Evolutionary conservation across 2,329 filamentous ascomycete species (phyloP), one percentile per base, ranked within the genome.

Genomic region (Fusarium sp.): DNA sequence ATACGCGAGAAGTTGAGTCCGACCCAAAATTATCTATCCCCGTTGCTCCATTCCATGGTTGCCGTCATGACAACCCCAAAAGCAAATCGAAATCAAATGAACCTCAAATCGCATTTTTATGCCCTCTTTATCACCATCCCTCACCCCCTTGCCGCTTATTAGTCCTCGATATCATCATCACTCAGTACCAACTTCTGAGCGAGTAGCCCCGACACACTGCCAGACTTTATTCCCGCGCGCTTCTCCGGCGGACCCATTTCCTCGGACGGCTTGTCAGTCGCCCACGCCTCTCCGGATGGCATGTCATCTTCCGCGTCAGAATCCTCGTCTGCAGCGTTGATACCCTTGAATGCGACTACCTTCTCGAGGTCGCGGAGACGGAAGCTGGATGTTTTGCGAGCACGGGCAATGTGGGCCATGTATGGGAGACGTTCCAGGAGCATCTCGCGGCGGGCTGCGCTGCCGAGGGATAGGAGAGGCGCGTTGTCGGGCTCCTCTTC

Each of bases 361-460:
- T 87, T 90, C 57, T 91, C 89, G 10, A 94, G 83, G 21, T 91
- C 88, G 51, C 82, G 84, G 3, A 86, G 79, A n/a, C 81, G 79
- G 62, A 82, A 71, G 24, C 40, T 74, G 73, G 78, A 17, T 74
- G 69, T 77, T 69, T 80, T 81, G 67, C 80, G 75, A 33, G 80
- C 76, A 17, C 84, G 82, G 3, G 81, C 79, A 74, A 98, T 92
- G 51, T 88, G 85, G 2, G 90, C 85, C 84, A 96, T 89, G 78
- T 97, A 98, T 0, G 96, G 96, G 1, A 99, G 85, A 10, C 94
- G 89, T 69, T 98, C 93, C 24, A 98, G 87, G 0, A 98, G 80
- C 82, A 96, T 86, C 77, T 95, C 93, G 42, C 85, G 86, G 36
- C 90, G 89, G 6, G 91, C 89, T 5, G 90, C 88, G 65, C 84